Conservation (phyloP, 345 rosid species). For the Populus davidiana region DNA sequence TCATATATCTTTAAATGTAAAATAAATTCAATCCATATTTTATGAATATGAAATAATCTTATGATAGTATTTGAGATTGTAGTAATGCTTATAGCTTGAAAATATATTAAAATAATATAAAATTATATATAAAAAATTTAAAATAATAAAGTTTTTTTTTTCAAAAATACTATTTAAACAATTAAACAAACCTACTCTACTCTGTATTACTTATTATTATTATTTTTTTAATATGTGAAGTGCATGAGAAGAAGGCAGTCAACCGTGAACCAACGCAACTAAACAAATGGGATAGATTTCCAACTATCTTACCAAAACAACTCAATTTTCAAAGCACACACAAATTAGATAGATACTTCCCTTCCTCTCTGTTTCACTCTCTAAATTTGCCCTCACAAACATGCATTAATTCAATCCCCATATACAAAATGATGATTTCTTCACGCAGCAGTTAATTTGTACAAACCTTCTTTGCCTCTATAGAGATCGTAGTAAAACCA, state of each 20-base stretch:
- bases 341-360: neutral
- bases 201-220: too few relatives aligned
- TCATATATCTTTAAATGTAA: too few relatives aligned
- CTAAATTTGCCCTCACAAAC: neutral
- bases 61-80: too few relatives aligned
- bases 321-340: constrained; percentile 25
- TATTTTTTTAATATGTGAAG: neutral
- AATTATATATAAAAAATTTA: too few relatives aligned
- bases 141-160: too few relatives aligned
- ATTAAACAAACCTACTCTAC: too few relatives aligned
- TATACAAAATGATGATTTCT: neutral
- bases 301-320: constrained; percentile 30
- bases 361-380: neutral
- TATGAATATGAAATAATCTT: too few relatives aligned
- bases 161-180: too few relatives aligned
- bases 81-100: too few relatives aligned
- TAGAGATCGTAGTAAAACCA: neutral
- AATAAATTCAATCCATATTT: too few relatives aligned
- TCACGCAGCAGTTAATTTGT: neutral
- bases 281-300: constrained; percentile 1
- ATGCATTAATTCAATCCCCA: constrained; percentile 1
- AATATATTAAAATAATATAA: too few relatives aligned
- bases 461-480: neutral
- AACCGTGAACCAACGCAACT: constrained; percentile 23
- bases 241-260: constrained; percentile 25